phyloP scores from a whole-genome alignment of 768 basidiomycete species.

The Tylopilus sp. region DNA sequence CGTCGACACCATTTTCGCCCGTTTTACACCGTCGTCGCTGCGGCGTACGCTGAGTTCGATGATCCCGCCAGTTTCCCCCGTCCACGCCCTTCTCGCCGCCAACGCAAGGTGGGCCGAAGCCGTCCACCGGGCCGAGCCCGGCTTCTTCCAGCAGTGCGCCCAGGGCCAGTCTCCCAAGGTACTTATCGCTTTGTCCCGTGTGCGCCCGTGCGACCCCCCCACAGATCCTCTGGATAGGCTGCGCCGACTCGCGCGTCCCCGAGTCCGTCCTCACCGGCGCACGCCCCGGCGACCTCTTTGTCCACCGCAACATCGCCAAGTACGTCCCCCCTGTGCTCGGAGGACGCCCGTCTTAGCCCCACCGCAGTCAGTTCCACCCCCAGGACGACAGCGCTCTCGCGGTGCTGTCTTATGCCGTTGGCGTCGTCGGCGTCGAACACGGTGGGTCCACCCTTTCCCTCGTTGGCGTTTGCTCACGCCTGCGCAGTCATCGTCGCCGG shows the following conservation, averaged over 20 bases:
- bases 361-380: constrained; percentile 63
- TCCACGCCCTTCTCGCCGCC: constrained; percentile 34
- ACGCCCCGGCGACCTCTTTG: constrained; percentile 83
- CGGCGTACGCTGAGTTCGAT: neutral
- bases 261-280: constrained; percentile 72
- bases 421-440: constrained; percentile 69
- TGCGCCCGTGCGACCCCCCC: too few relatives aligned
- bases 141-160: constrained; percentile 58
- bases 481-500: constrained; percentile 72
- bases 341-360: neutral
- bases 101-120: constrained; percentile 73
- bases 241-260: constrained; percentile 85
- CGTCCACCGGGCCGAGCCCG: constrained; percentile 51
- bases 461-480: neutral
- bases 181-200: neutral
- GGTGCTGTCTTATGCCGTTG: constrained; percentile 72
- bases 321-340: constrained; percentile 30
- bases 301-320: constrained; percentile 90
- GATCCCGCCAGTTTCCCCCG: neutral
- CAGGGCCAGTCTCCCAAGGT: constrained; percentile 71
- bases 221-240: constrained; percentile 79
- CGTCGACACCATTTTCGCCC: neutral
- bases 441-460: constrained; percentile 42
- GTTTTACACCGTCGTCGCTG: neutral
- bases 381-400: constrained; percentile 70